Base-by-base conservation (phyloP, 2,329 filamentous ascomycete genomes). In the Apiospora saccharicola region DNA sequence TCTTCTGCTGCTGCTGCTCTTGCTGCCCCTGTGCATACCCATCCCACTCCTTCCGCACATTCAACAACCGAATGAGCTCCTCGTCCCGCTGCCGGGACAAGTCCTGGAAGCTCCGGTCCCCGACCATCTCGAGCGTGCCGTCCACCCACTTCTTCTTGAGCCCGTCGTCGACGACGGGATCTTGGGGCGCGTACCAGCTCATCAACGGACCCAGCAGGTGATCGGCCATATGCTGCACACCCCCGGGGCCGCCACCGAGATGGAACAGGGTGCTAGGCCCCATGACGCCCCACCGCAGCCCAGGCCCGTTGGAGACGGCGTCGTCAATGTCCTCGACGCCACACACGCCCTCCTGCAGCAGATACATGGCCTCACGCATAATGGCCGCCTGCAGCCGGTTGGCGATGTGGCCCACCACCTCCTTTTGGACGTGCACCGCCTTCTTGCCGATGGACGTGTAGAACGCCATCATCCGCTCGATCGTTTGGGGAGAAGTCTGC, bases 301-400 rank as follows among this genome's bases (percentile, higher is more conserved):
- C 75, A 0, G 75, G 75, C 1, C 75, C 75, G 51, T 72, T 72
- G 26, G 74, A 71, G 43, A 75, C 73, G 16, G 75, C 74, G 49
- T 70, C 71, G 68, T 76, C 75, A 30, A 76, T 71, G 43, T 76
- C 75, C 34, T 49, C 47, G 44, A 75, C 68, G 26, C 69, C 57
- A 46, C 71, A 72, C 26, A 75, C 71, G 67, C 73, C 73, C 70
- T 73, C 69, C 71, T 75, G 73, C 72, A 78, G 41, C 57, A 75
- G 70, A 71, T 75, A 79, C 69, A 81, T 80, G 0, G 82, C 80
- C 73, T 85, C 83, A 4, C 78, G 78, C 47, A 79, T 76, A 0
- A 85, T 75, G 1, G 82, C 82, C 0, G 80, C 80, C 72, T 86
- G 85, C 0, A 87, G 80, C 8, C 85, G 79, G 76, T 86, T 86